A percentile compares a stretch with the other conserved stretches of the same genome.
phyloP scores from a whole-genome alignment of 768 basidiomycete species.

The Auriscalpium vulgare region DNA sequence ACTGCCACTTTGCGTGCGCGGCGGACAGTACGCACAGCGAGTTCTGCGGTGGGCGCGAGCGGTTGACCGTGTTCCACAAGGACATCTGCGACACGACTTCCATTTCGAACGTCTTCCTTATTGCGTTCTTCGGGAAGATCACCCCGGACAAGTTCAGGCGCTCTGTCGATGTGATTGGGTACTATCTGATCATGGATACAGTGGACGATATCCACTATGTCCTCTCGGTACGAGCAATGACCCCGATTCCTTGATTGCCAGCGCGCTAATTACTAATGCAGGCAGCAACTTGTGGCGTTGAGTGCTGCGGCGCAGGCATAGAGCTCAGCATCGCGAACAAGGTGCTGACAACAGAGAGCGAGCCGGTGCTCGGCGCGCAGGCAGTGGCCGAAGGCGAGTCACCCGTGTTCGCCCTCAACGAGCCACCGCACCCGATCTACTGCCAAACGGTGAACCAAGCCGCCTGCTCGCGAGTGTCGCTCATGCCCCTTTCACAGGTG shows the following conservation, averaged over 20 bases:
- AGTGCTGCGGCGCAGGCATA: background rate
- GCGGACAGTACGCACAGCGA: background rate
- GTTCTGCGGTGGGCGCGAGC: background rate
- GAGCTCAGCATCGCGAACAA: background rate
- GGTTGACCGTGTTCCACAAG: background rate
- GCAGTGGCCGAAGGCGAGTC: background rate
- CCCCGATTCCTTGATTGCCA: no score
- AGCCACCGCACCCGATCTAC: background rate
- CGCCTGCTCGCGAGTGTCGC: no score
- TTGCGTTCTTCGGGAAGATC: background rate
- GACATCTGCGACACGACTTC: background rate
- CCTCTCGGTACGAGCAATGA: background rate
- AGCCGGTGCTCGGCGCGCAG: background rate
- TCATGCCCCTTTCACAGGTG: no score
- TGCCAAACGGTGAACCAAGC: background rate
- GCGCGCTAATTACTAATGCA: no score
- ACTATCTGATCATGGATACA: background rate
- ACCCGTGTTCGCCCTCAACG: background rate
- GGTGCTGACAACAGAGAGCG: background rate
- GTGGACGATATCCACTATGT: background rate
- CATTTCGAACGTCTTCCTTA: background rate
- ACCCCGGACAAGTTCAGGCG: background rate
- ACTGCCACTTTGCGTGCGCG: background rate
- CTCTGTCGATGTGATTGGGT: background rate
- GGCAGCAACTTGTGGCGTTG: no score